These are phyloP conservation scores for Tulasnella sp. DNA, from an alignment of 768 basidiomycete species.

Conservation along the genomic window DNA sequence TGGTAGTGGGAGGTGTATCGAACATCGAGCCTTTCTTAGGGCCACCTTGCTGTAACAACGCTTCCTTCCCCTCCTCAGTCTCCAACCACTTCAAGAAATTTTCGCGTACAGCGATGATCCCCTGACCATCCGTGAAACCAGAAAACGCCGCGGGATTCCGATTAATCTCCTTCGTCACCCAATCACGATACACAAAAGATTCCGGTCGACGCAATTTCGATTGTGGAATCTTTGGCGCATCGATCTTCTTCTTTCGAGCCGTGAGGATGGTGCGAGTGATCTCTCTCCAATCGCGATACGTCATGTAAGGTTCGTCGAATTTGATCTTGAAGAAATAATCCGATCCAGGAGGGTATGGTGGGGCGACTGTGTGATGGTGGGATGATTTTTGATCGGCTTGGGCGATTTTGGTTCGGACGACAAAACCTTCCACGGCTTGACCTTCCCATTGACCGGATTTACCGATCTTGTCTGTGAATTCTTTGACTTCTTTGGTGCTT, in stretches of 20 bases:
- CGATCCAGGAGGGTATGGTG: constrained; percentile 64
- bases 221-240: constrained; percentile 39
- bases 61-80: constrained; percentile 37
- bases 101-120: constrained; percentile 77
- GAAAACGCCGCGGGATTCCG: constrained; percentile 49
- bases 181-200: constrained; percentile 66
- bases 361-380: background rate
- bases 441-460: constrained; percentile 69
- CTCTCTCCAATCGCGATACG: constrained; percentile 97
- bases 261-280: constrained; percentile 68
- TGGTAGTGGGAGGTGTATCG: too few species aligned
- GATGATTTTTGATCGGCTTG: background rate
- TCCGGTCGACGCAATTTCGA: constrained; percentile 65
- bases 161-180: constrained; percentile 72
- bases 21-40: constrained; percentile 26
- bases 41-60: constrained; percentile 17
- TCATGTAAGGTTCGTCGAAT: constrained; percentile 97
- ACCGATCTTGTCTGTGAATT: constrained; percentile 60
- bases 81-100: constrained; percentile 62
- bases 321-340: constrained; percentile 99
- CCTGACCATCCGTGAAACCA: constrained; percentile 56
- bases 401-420: constrained; percentile 65
- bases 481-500: constrained; percentile 53
- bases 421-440: constrained; percentile 85
- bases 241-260: constrained; percentile 11